Evolutionary conservation across 164 flowering plant species (phyloP), one percentile per base, ranked within the genome.

Genomic region (Aristolochia contorta): DNA sequence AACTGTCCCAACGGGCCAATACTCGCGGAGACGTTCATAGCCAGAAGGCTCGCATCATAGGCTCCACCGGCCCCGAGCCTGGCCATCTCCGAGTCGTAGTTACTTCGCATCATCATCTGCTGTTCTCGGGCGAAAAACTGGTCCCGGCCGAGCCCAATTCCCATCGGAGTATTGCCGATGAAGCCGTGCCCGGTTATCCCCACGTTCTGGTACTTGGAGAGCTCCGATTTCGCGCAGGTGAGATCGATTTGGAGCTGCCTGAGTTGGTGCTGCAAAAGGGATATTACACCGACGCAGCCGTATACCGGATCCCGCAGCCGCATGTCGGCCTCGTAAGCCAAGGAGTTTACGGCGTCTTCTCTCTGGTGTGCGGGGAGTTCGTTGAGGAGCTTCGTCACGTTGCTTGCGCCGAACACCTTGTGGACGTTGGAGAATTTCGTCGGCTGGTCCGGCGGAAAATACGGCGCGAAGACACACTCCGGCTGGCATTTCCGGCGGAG

Each of bases 371-470:
- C 87, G 69, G 78, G 91, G 19, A 89, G 71, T 56, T 89, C 96
- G 75, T 84, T 86, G 47, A 89, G 96, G 0, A 89, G 80, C 68
- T 86, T 89, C 1, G 93, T 86, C 14, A 89, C 91, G 60, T 89
- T 89, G 79, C 91, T 84, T 4, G 96, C 96, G 1, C 96, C 96
- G 60, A 86, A 88, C 22, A 88, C 92, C 64, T 83, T 88, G 84
- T 88, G 96, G 5, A 88, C 96, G 67, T 82, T 84, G 13, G 89
- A 86, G 20, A 89, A 89, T 59, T 89, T 89, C 57, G 84, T 89
- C 1, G 96, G 96, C 72, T 89, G 87, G 63, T 89, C 96, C n/a
- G 96, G 96, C 7, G 96, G 96, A 72, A 89, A 89, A 60, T 89
- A 89, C 0, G 96, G 96, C 0, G 96, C 93, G 47, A 89, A 89